Evolutionary conservation across 2,329 filamentous ascomycete species (phyloP), one percentile per base, ranked within the genome.

Genomic region (Orbilia javanica): DNA sequence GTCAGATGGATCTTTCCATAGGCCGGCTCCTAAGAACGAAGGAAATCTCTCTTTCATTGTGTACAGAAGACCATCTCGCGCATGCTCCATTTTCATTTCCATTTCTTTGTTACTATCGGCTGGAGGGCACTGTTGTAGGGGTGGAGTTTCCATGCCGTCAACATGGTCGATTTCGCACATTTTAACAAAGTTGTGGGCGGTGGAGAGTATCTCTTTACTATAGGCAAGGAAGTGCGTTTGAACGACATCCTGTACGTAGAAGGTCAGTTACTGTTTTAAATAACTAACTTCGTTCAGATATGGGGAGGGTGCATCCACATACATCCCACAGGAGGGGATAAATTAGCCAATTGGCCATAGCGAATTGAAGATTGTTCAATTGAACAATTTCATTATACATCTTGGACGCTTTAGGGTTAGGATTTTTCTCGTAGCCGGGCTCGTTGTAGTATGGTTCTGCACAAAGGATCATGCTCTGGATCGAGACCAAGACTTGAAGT

Each of bases 401-500:
- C n/a, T 46, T 64, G 4, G 57, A 77, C 3, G 57, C 65, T 4
- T 10, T 8, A 6, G 57, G n/a, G 44, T 63, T 44, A 1, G 31
- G 39, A 15, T 29, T 18, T 31, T 46, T 39, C 8, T 77, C 48
- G 18, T 66, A 67, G 1, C 85, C 86, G 0, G 88, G 88, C 81
- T 89, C 87, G 81, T 89, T 89, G 83, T 85, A 87, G 81, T 84
- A 87, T 0, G 88, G 88, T 60, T 87, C 80, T 15, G 86, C 85
- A 79, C 85, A 87, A 57, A 90, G 85, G 20, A 89, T 86, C 88
- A 89, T 88, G 31, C 85, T 84, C 80, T 89, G 88, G 64, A 89
- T 87, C 29, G 86, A 88, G n/a, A 89, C 85, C 10, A 88, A 83
- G 4, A 88, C 82, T 79, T 88, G 87, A 3, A 88, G 83, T 1